These are phyloP conservation scores for Dothidotthia symphoricarpi DNA, from an alignment of 2,329 filamentous ascomycete genomes.

Conservation along the genomic window DNA sequence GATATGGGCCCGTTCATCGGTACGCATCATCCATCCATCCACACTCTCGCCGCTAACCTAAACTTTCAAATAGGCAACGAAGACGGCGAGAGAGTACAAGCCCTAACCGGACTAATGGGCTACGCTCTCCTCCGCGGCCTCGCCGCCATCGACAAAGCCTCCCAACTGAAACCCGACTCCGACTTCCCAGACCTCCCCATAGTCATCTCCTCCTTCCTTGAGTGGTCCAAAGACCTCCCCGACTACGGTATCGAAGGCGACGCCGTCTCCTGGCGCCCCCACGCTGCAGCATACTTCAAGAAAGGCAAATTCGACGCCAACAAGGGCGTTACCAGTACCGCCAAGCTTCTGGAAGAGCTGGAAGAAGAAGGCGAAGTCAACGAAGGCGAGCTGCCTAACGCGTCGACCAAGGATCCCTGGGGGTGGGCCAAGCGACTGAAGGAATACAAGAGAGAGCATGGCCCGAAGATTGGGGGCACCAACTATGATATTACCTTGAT, in stretches of 20 bases:
- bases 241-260: conserved; percentile 9
- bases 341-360: conserved; percentile 7
- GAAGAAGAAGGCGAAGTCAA: not conserved
- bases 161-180: conserved; percentile 12
- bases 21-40: not conserved
- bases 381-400: not conserved
- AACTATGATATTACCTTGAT: conserved; percentile 16
- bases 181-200: conserved; percentile 9
- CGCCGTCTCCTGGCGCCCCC: conserved; percentile 6
- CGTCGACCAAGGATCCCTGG: conserved; percentile 9
- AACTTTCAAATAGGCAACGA: conserved; percentile 10
- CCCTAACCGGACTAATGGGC: conserved; percentile 11
- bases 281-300: conserved; percentile 13
- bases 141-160: conserved; percentile 10
- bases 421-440: conserved; percentile 7
- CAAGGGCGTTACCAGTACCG: conserved; percentile 8
- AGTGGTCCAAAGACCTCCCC: conserved; percentile 1
- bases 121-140: conserved; percentile 12
- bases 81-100: conserved; percentile 7
- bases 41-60: not conserved
- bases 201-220: conserved; percentile 8
- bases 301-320: conserved; percentile 6
- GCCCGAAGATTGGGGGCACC: conserved; percentile 6
- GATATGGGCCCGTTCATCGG: conserved; percentile 7
- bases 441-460: conserved; percentile 4